Percentiles rank a stretch among this genome's conserved stretches.
Conservation (phyloP, 2,329 filamentous ascomycete species). For the Diaporthe sp. region DNA sequence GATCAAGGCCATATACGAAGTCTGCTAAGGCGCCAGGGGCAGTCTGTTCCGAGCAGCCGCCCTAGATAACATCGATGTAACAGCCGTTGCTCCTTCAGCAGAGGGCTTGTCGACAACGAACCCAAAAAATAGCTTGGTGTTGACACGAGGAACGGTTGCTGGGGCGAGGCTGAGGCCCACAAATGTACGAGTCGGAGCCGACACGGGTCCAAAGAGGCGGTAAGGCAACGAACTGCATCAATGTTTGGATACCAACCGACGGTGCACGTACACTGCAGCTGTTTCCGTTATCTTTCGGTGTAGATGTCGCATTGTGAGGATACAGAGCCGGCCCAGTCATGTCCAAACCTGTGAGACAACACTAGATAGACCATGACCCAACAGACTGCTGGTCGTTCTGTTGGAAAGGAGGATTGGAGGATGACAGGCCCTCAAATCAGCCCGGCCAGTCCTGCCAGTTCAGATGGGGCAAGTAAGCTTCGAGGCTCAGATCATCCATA, state of each 20-base stretch:
- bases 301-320: not conserved
- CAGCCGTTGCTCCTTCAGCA: not conserved
- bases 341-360: not conserved
- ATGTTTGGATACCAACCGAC: not conserved
- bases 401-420: slow-evolving; percentile 9
- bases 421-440: slow-evolving; percentile 11
- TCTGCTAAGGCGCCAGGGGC: not conserved
- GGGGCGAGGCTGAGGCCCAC: slow-evolving; percentile 35
- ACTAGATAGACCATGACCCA: not conserved
- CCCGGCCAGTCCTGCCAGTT: not conserved
- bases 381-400: not conserved
- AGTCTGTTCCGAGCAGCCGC: not conserved
- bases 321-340: not conserved
- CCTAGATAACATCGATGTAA: not conserved
- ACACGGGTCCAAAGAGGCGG: slow-evolving; percentile 35
- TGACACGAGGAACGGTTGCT: slow-evolving; percentile 13
- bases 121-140: not conserved
- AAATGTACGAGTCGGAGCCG: slow-evolving; percentile 34
- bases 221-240: slow-evolving; percentile 6
- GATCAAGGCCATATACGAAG: not conserved
- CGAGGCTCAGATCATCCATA: slow-evolving; percentile 13
- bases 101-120: not conserved
- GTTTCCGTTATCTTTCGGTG: slow-evolving; percentile 32
- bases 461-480: not conserved
- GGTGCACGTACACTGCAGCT: slow-evolving; percentile 3